These are phyloP conservation scores for Pueraria montana DNA, from an alignment of 306 rosid genomes.

Conservation along the genomic window DNA sequence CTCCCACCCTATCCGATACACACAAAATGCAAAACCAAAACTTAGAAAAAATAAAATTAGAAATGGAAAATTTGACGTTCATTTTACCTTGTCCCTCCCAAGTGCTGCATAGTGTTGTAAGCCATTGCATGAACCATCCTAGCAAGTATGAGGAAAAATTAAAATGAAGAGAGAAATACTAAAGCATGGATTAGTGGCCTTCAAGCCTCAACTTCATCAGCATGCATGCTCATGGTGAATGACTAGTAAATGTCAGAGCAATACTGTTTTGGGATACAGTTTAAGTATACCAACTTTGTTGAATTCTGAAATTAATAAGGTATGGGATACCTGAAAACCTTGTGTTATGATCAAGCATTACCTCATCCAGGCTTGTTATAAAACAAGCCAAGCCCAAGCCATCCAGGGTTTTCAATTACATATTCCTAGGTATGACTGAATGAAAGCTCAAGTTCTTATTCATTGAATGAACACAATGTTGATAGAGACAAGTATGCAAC, in stretches of 20 bases:
- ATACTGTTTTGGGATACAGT: background rate
- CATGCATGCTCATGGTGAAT: slow-evolving; percentile 10
- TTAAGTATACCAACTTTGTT: background rate
- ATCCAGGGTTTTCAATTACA: background rate
- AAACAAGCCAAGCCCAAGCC: slow-evolving; percentile 6
- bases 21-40: slow-evolving; percentile 11
- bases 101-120: slow-evolving; percentile 99
- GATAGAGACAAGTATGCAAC: background rate
- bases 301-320: background rate
- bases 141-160: slow-evolving; percentile 40
- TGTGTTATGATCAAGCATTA: background rate
- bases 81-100: slow-evolving; percentile 94
- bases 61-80: background rate
- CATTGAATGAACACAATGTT: slow-evolving; percentile 11
- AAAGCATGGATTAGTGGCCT: slow-evolving; percentile 29
- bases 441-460: slow-evolving; percentile 12
- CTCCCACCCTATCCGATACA: background rate
- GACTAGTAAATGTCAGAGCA: background rate
- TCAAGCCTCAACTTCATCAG: slow-evolving; percentile 43
- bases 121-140: slow-evolving; percentile 99
- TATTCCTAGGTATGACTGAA: background rate
- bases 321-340: slow-evolving; percentile 10
- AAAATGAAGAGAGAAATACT: slow-evolving; percentile 32
- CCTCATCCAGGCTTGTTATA: background rate
- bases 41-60: background rate